These are phyloP conservation scores for Nakataea oryzae DNA, from an alignment of 2,329 filamentous ascomycete species.

Conservation along the genomic window DNA sequence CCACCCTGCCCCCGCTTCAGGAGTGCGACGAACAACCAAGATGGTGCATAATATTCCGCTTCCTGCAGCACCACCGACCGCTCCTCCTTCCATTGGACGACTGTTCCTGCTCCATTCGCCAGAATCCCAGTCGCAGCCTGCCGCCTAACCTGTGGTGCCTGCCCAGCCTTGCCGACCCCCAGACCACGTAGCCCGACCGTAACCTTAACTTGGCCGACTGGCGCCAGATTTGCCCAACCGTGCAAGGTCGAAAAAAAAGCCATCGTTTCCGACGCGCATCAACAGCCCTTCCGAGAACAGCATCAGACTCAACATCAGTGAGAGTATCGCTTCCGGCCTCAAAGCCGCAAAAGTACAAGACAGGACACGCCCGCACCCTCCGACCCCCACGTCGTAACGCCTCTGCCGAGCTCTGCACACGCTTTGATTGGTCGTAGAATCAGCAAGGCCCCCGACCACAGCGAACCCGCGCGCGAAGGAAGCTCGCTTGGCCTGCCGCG, in stretches of 20 bases:
- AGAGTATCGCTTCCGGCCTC: background rate
- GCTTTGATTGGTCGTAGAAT: background rate
- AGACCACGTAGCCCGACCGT: background rate
- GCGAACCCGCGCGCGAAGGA: background rate
- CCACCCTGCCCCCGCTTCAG: background rate
- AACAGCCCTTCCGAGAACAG: background rate
- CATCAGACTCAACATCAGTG: background rate
- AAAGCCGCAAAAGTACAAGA: background rate
- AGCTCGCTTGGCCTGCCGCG: slow-evolving; percentile 1
- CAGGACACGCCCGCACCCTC: background rate
- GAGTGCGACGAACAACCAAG: background rate
- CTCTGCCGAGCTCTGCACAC: background rate
- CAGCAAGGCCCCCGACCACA: background rate
- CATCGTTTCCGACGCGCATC: background rate
- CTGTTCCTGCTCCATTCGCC: background rate
- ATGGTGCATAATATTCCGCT: too few relatives aligned
- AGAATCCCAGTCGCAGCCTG: too few relatives aligned
- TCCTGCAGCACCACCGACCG: background rate
- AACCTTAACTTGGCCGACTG: background rate
- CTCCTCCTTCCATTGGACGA: background rate
- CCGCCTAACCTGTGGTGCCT: background rate
- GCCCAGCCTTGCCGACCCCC: background rate
- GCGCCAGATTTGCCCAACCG: too few relatives aligned
- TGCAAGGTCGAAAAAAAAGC: background rate
- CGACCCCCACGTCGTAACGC: background rate